Percentiles rank a stretch among this genome's conserved stretches.
Evolutionary conservation across 1,284 basidiomycete species (phyloP).

Genomic region (Melampsora occidentalis): DNA sequence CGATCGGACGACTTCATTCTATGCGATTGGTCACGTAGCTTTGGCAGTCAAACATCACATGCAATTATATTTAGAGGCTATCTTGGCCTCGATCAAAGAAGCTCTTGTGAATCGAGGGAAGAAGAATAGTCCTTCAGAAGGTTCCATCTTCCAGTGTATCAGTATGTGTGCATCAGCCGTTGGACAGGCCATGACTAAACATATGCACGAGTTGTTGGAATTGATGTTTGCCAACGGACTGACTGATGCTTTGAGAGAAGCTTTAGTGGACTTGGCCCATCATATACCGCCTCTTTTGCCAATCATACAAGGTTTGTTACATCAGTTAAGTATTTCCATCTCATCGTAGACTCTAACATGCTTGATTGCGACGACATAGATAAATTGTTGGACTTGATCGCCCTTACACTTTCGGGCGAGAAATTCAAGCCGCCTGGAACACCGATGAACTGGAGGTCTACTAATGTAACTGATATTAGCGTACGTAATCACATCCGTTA

Average conservation of each 20-base stretch:
- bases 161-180: slow-evolving; percentile 94
- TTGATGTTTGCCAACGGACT: slow-evolving; percentile 94
- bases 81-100: slow-evolving; percentile 84
- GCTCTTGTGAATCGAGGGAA: slow-evolving; percentile 80
- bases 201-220: slow-evolving; percentile 93
- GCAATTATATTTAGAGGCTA: slow-evolving; percentile 89
- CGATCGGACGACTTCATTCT: slow-evolving; percentile 87
- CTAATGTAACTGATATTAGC: slow-evolving; percentile 31
- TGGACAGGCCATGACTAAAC: slow-evolving; percentile 89
- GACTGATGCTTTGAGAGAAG: slow-evolving; percentile 81
- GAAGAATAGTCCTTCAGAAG: slow-evolving; percentile 89
- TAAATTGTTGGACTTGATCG: slow-evolving; percentile 78
- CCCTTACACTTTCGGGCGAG: slow-evolving; percentile 73
- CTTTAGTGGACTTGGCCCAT: slow-evolving; percentile 78
- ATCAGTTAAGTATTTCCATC: slow-evolving; percentile 48
- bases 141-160: slow-evolving; percentile 95
- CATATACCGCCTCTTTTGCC: slow-evolving; percentile 86
- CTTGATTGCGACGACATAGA: slow-evolving; percentile 58
- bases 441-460: slow-evolving; percentile 49
- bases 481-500: slow-evolving; percentile 25
- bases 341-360: neutral
- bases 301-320: slow-evolving; percentile 76
- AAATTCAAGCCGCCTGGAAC: slow-evolving; percentile 81
- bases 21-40: slow-evolving; percentile 94
- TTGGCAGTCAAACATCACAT: slow-evolving; percentile 88